Base-by-base conservation (phyloP, 352 stramenopile species). In the Globisporangium heterothallicum region DNA sequence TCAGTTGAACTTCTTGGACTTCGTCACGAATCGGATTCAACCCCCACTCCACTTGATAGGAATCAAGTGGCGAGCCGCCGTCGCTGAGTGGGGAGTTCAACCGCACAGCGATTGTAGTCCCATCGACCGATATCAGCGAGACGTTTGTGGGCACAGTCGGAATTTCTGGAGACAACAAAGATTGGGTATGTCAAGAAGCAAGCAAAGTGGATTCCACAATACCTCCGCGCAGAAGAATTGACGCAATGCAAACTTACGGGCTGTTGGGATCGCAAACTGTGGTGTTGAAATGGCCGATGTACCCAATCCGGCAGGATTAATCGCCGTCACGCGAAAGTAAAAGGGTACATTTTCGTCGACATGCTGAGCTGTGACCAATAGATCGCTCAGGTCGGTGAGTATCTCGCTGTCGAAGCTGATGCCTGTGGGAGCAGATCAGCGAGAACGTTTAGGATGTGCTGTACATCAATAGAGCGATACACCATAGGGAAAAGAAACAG, bases 301-400 rank as follows among this genome's bases (percentile, higher is more conserved):
- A 3, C 96, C 89, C 5, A 64, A 44, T 8, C 95, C 95, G 16
- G 93, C 67, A 9, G 78, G 66, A 54, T 98, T 98, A 21, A 93
- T 88, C 22, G 94, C 94, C 6, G 81, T 89, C 18, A 98, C 93
- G 14, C 91, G 79, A 49, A 98, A 91, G 63, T 96, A 98, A 56
- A 98, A 98, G 9, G 88, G 75, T 6, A 98, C 87, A 26, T 97
- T 97, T 47, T 98, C 84, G 35, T 97, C 87, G 2, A 99, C 72
- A 10, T 87, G 72, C 25, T 76, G 69, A 5, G 97, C 85, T 1
- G 72, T 85, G 42, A 94, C 64, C 1, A 73, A 68, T n/a, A 97
- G 63, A 42, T 92, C 70, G 38, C 78, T 88, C 21, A 97, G 54
- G 53, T 98, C 89, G 0, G 88, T 95, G 14, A 98, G 45, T 4